These are phyloP conservation scores for Cercospora nicotianae DNA, from an alignment of 2,329 filamentous ascomycete genomes.

Conservation along the genomic window DNA sequence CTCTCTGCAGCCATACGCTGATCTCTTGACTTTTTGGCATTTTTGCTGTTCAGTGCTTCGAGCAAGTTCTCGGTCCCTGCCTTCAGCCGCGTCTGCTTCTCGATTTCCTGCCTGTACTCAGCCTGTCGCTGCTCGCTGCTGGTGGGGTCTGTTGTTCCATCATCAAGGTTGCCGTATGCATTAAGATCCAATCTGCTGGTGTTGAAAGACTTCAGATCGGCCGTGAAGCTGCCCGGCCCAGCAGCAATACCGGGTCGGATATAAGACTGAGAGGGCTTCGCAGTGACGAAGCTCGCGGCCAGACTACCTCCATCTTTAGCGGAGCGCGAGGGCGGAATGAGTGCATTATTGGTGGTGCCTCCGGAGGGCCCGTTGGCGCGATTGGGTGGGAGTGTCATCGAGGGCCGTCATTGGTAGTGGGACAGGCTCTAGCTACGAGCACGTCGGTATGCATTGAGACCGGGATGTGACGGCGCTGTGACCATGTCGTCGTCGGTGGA, in stretches of 20 bases:
- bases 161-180: slow-evolving; percentile 57
- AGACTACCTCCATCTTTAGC: slow-evolving; percentile 58
- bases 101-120: slow-evolving; percentile 77
- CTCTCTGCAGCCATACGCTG: slow-evolving; percentile 62
- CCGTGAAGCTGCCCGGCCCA: slow-evolving; percentile 77
- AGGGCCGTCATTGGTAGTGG: slow-evolving; percentile 25
- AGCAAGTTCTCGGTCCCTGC: slow-evolving; percentile 97
- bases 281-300: slow-evolving; percentile 58
- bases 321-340: slow-evolving; percentile 46
- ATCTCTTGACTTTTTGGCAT: slow-evolving; percentile 88
- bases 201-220: slow-evolving; percentile 74
- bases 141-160: slow-evolving; percentile 58
- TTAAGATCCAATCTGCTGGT: slow-evolving; percentile 61
- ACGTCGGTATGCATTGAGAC: slow-evolving; percentile 28
- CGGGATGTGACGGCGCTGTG: slow-evolving; percentile 17
- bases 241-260: slow-evolving; percentile 55
- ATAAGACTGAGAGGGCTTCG: slow-evolving; percentile 58
- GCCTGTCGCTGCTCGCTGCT: slow-evolving; percentile 72
- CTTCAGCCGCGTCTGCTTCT: slow-evolving; percentile 96
- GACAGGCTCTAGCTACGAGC: slow-evolving; percentile 19
- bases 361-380: slow-evolving; percentile 37
- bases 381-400: slow-evolving; percentile 33
- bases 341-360: slow-evolving; percentile 32
- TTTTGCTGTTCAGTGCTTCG: slow-evolving; percentile 90
- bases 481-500: not conserved